A percentile compares a stretch with the other conserved stretches of the same genome.
phyloP scores from a whole-genome alignment of 176 grass and related monocot species.

The Lolium rigidum region DNA sequence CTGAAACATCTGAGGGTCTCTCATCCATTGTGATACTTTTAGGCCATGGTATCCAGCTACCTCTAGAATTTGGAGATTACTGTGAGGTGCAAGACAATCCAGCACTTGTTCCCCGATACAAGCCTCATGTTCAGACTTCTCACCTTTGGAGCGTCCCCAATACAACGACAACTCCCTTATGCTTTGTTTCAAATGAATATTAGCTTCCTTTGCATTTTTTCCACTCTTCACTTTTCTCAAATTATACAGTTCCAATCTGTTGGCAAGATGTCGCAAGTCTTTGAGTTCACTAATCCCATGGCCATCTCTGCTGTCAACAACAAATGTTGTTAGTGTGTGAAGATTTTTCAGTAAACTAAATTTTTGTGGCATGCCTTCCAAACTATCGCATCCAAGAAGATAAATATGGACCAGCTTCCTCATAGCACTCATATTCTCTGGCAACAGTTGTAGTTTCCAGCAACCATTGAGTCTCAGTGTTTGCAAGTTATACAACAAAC shows the following conservation, averaged over 20 bases:
- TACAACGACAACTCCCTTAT: background rate
- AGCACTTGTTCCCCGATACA: background rate
- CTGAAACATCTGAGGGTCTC: background rate
- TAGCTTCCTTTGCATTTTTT: background rate
- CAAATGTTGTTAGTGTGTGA: conserved; percentile 25
- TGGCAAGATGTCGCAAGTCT: background rate
- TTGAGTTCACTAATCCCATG: conserved; percentile 32
- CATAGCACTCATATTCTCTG: background rate
- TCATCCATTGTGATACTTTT: conserved; percentile 28
- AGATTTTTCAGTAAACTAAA: background rate
- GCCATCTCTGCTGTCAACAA: background rate
- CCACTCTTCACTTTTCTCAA: conserved; percentile 3
- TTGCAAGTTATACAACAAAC: background rate
- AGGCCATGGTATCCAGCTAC: background rate
- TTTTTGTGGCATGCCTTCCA: conserved; percentile 29
- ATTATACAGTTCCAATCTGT: conserved; percentile 27
- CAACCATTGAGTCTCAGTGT: background rate
- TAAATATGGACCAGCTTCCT: conserved; percentile 23
- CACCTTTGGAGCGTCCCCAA: background rate
- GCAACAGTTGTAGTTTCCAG: accelerated
- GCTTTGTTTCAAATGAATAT: conserved; percentile 13
- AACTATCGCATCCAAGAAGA: background rate
- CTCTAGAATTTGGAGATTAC: background rate
- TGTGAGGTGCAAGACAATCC: conserved; percentile 2
- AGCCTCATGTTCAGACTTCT: background rate